A percentile compares a stretch with the other conserved stretches of the same genome.
Conservation (phyloP, 2,329 filamentous ascomycete species). For the Penicillium griseofulvum region DNA sequence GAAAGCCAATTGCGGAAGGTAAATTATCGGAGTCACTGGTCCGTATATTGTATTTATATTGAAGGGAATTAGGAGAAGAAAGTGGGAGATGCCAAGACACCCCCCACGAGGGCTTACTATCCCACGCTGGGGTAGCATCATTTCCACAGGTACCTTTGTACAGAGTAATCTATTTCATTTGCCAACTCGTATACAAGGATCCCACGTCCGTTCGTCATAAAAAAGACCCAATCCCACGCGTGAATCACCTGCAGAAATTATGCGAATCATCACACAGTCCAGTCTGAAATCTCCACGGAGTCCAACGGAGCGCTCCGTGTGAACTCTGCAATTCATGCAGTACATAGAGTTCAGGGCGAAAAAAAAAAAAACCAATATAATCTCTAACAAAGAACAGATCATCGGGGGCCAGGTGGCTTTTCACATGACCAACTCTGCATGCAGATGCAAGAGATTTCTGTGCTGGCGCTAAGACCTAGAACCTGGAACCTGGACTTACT, state of each 20-base stretch:
- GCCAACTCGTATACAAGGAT: not conserved
- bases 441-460: slow-evolving; percentile 32
- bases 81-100: slow-evolving; percentile 1
- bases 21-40: not conserved
- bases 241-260: slow-evolving; percentile 3
- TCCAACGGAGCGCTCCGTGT: not conserved
- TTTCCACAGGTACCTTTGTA: not conserved
- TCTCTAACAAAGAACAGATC: not conserved
- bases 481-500: not conserved
- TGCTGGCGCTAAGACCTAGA: slow-evolving; percentile 15
- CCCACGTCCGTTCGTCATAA: not conserved
- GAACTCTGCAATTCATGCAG: not conserved
- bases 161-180: no score
- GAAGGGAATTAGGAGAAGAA: not conserved
- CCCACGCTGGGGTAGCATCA: not conserved
- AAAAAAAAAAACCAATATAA: not conserved
- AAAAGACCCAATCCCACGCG: not conserved
- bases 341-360: not conserved
- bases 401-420: slow-evolving; percentile 9
- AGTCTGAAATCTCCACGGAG: not conserved
- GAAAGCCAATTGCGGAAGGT: not conserved
- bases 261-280: slow-evolving; percentile 5
- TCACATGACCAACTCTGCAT: slow-evolving; percentile 40
- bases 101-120: not conserved
- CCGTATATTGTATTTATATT: not conserved